Evolutionary conservation across 78 protist genomes (phyloP), one percentile per base, ranked within the genome.

Genomic region (Dictyostelium purpureum): DNA sequence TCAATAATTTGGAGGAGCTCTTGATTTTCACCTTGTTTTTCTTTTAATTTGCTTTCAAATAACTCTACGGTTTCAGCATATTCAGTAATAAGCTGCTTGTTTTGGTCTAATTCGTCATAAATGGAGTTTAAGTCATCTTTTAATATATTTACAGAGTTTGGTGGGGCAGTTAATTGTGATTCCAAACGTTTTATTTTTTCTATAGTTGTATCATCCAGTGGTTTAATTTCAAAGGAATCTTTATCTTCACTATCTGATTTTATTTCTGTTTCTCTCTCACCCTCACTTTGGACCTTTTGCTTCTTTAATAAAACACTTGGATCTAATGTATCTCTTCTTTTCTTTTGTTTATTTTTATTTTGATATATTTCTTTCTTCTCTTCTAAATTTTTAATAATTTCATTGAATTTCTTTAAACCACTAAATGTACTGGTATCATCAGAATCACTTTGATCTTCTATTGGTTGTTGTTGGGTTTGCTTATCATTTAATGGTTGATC

Each of bases 291-390:
- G n/a, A n/a, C n/a, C 63, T 2, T 59, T 59, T 31, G 21, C 66
- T 18, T 57, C 66, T 26, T n/a, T 57, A 10, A 52, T 52, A 21
- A 24, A 57, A 57, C 24, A n/a, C 4, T 26, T 69, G 76, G 52
- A 69, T 69, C 76, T 11, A 69, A 69, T 7, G 76, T 69, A 69
- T 69, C 40, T 69, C 76, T 69, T 40, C 52, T 69, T 24, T 69
- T 69, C 18, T 69, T 69, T 24, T 69, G 24, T 43, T 69, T 38
- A 6, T 38, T 69, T 6, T 19, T 35, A 35, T 26, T 28, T 65
- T 42, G 52, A 56, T 56, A 11, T 49, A 49, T 11, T 49, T 7
- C 54, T 49, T 49, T 14, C 54, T 49, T 11, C 37, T 67, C 76
- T 37, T 4, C 12, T 19, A 69, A 35, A 69, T 52, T 24, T 38